Evolutionary conservation across 306 rosid genomes (phyloP).

Genomic region (Dicorynia guianensis): DNA sequence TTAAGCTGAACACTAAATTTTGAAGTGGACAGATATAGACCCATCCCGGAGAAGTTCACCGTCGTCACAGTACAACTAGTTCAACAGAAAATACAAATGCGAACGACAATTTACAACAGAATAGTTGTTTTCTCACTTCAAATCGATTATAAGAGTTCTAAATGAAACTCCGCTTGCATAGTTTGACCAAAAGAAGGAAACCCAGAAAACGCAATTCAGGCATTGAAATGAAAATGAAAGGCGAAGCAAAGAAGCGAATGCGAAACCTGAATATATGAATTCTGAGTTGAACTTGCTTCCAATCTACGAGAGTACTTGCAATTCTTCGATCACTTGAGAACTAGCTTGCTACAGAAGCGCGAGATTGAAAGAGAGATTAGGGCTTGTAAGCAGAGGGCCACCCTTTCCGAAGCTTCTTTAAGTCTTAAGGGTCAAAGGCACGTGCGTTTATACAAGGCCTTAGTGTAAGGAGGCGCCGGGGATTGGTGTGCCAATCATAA

Average conservation of each 20-base stretch:
- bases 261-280: conserved; percentile 46
- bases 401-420: conserved; percentile 51
- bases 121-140: conserved; percentile 23
- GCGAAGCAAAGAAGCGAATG: conserved; percentile 5
- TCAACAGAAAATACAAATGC: background rate
- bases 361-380: conserved; percentile 42
- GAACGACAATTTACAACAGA: background rate
- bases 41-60: background rate
- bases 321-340: conserved; percentile 31
- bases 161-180: background rate
- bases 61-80: conserved; percentile 26
- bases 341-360: conserved; percentile 20
- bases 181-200: conserved; percentile 36
- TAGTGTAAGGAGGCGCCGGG: background rate
- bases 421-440: conserved; percentile 61
- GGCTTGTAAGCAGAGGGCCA: conserved; percentile 41
- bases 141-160: conserved; percentile 40
- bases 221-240: conserved; percentile 23
- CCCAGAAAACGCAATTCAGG: background rate
- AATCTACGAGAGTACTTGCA: conserved; percentile 25
- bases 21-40: background rate
- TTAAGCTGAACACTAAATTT: conserved; percentile 3
- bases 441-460: conserved; percentile 46
- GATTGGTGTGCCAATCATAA: conserved; percentile 22
- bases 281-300: conserved; percentile 13